phyloP scores from a whole-genome alignment of 495 filamentous ascomycete species.

The Platismatia glauca region DNA sequence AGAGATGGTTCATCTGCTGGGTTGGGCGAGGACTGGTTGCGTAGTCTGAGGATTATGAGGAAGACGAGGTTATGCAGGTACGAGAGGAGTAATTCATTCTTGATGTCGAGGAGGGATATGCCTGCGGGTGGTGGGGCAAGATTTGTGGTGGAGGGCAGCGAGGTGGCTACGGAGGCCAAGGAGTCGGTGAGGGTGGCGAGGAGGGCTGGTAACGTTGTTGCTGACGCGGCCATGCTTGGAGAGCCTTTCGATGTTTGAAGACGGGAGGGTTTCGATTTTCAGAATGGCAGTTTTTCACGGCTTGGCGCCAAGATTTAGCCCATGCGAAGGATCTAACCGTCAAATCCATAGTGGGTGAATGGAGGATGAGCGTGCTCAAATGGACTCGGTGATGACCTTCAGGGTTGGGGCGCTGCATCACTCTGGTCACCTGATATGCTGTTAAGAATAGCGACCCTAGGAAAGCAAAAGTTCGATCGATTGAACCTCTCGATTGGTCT shows the following conservation, averaged over 20 bases:
- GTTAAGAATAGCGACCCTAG: too few species aligned
- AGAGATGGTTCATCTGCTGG: conserved; percentile 23
- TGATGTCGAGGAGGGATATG: conserved; percentile 87
- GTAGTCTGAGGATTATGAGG: conserved; percentile 72
- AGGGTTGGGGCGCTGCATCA: too few species aligned
- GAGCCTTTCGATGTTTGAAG: neutral
- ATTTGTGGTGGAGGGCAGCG: conserved; percentile 46
- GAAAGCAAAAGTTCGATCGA: too few species aligned
- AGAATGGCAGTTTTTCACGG: neutral
- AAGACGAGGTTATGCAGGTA: conserved; percentile 94
- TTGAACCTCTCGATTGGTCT: too few species aligned
- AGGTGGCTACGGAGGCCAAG: conserved; percentile 49
- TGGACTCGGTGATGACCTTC: too few species aligned
- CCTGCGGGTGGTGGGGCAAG: conserved; percentile 65
- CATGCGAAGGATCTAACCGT: too few species aligned
- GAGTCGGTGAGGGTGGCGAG: conserved; percentile 51
- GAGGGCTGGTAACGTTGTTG: conserved; percentile 38
- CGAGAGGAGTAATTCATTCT: conserved; percentile 89
- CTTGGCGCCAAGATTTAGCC: too few species aligned
- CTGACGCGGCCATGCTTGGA: neutral
- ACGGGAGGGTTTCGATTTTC: too few species aligned
- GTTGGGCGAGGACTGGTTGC: conserved; percentile 38
- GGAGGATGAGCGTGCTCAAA: too few species aligned
- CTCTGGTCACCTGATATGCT: too few species aligned
- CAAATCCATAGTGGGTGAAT: too few species aligned